Evolutionary conservation across 2,329 filamentous ascomycete species (phyloP).

Genomic region (Xylaria multiplex): DNA sequence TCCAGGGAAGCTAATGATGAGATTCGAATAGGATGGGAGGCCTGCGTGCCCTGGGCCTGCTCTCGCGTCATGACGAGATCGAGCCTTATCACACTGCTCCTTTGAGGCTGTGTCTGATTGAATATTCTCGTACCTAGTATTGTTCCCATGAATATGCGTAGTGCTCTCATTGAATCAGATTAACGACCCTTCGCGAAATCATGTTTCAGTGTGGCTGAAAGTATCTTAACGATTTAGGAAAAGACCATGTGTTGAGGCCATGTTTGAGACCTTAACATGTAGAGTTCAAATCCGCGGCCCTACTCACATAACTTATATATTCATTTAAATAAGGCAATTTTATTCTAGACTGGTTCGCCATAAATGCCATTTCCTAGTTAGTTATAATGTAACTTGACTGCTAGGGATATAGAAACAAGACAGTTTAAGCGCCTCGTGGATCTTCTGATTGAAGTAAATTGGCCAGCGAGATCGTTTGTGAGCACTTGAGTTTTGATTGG

Average conservation of each 20-base stretch:
- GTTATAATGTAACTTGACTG: slow-evolving; percentile 5
- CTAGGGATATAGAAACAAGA: neutral
- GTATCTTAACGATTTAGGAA: neutral
- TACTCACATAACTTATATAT: neutral
- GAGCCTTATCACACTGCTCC: slow-evolving; percentile 8
- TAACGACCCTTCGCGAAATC: neutral
- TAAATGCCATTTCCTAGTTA: slow-evolving; percentile 6
- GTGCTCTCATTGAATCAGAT: neutral
- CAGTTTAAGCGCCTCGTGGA: neutral
- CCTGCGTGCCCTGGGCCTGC: neutral
- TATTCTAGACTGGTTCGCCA: neutral
- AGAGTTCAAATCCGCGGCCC: neutral
- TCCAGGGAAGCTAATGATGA: neutral
- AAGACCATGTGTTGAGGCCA: neutral
- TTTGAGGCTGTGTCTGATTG: neutral
- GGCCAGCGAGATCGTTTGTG: neutral
- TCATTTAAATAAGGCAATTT: neutral
- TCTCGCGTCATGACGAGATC: slow-evolving; percentile 5
- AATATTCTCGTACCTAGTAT: neutral
- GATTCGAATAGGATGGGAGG: neutral
- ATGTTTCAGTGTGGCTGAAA: neutral
- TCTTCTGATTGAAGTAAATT: neutral
- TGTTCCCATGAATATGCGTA: neutral
- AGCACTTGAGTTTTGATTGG: neutral
- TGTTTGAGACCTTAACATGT: neutral